Evolutionary conservation across 495 filamentous ascomycete genomes (phyloP).

Genomic region (Penicillium mononematosum): DNA sequence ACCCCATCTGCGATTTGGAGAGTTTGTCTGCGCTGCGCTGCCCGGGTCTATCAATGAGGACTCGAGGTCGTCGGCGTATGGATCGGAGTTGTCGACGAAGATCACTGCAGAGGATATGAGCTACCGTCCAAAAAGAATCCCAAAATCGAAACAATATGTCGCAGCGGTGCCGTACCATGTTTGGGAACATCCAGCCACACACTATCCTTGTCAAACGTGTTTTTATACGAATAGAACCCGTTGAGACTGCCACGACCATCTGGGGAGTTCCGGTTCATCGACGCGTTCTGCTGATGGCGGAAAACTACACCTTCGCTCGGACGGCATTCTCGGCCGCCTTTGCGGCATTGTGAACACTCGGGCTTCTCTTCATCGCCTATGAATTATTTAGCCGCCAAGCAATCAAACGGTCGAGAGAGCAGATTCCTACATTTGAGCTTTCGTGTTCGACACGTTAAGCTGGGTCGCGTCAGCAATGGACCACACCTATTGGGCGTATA

Average conservation of each 20-base stretch:
- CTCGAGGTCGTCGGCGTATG: conserved; percentile 56
- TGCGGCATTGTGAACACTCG: conserved; percentile 57
- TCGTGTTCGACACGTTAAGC: conserved; percentile 61
- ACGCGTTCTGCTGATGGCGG: conserved; percentile 71
- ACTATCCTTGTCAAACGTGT: conserved; percentile 61
- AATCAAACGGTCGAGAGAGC: not conserved
- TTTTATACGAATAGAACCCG: conserved; percentile 69
- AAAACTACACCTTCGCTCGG: conserved; percentile 64
- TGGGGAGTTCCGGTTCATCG: conserved; percentile 56
- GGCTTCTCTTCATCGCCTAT: conserved; percentile 57
- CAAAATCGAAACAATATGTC: not conserved
- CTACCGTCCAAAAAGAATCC: not conserved
- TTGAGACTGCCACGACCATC: conserved; percentile 50
- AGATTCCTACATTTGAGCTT: conserved; percentile 58
- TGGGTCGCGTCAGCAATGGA: conserved; percentile 19
- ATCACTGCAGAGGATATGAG: conserved; percentile 45
- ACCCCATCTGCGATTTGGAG: conserved; percentile 34
- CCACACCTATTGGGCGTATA: not conserved
- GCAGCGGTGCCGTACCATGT: conserved; percentile 36
- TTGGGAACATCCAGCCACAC: conserved; percentile 66
- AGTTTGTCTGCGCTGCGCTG: conserved; percentile 32
- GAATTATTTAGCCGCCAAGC: conserved; percentile 13
- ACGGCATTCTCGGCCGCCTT: conserved; percentile 59
- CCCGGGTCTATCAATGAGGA: conserved; percentile 34
- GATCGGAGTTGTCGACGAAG: conserved; percentile 64